Conservation (phyloP, 345 rosid species). For the Brassica incana region DNA sequence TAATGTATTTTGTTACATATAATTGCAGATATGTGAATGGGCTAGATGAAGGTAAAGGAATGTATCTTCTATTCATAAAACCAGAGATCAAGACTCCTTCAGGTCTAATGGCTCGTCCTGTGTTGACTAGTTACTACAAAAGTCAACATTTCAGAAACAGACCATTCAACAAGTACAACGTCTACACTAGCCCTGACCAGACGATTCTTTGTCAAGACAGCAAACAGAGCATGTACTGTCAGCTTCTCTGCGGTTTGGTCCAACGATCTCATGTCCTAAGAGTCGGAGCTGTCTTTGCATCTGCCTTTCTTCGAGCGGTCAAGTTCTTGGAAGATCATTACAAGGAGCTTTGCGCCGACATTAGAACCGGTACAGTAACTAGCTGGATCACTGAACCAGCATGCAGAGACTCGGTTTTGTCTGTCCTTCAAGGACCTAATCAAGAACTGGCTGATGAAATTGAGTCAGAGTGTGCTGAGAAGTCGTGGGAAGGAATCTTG, state of each 20-base stretch:
- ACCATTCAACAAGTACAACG: slow-evolving; percentile 73
- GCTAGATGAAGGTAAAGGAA: slow-evolving; percentile 88
- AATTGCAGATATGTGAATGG: slow-evolving; percentile 72
- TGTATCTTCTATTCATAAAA: slow-evolving; percentile 82
- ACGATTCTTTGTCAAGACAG: slow-evolving; percentile 82
- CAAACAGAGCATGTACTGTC: slow-evolving; percentile 96
- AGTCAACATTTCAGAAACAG: slow-evolving; percentile 76
- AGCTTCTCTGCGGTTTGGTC: slow-evolving; percentile 77
- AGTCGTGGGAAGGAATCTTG: slow-evolving; percentile 88
- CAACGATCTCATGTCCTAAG: slow-evolving; percentile 75
- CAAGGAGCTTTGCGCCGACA: slow-evolving; percentile 71
- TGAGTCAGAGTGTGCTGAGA: slow-evolving; percentile 48
- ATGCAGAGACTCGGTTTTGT: slow-evolving; percentile 56
- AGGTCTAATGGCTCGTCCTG: slow-evolving; percentile 90
- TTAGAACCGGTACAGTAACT: slow-evolving; percentile 64
- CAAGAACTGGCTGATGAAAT: slow-evolving; percentile 57
- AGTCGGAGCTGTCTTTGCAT: slow-evolving; percentile 89
- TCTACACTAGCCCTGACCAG: slow-evolving; percentile 89
- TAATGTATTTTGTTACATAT: slow-evolving; percentile 3
- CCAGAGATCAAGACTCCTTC: slow-evolving; percentile 84
- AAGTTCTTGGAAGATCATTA: slow-evolving; percentile 79
- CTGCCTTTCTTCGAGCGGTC: slow-evolving; percentile 84
- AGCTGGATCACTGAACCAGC: slow-evolving; percentile 74
- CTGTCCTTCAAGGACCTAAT: slow-evolving; percentile 47
- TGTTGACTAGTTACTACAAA: slow-evolving; percentile 89